Evolutionary conservation across 2,329 filamentous ascomycete genomes (phyloP).

Genomic region (Rosellinia necatrix): DNA sequence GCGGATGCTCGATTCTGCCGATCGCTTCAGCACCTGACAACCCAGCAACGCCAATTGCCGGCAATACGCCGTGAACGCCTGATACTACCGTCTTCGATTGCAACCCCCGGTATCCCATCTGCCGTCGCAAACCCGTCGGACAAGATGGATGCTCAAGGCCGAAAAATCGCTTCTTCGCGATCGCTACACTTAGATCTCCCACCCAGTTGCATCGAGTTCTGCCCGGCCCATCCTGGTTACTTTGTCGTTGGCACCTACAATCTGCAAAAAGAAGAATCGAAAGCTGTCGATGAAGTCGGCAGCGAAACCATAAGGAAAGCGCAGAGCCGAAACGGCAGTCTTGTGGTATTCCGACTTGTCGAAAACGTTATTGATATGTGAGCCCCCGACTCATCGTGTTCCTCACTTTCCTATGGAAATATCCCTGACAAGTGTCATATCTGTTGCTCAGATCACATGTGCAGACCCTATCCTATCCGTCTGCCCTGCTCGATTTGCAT

Average conservation of each 20-base stretch:
- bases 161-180: conserved; percentile 47
- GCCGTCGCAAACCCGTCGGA: background rate
- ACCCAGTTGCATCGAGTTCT: conserved; percentile 80
- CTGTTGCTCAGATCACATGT: conserved; percentile 52
- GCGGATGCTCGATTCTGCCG: no score
- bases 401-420: background rate
- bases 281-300: conserved; percentile 30
- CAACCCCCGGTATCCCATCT: no score
- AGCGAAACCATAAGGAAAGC: conserved; percentile 37
- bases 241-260: conserved; percentile 87
- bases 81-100: no score
- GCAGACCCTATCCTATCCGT: conserved; percentile 66
- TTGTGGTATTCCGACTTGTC: conserved; percentile 67
- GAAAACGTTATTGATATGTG: conserved; percentile 56
- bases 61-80: background rate
- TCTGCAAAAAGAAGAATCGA: conserved; percentile 57
- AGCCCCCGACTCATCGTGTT: conserved; percentile 38
- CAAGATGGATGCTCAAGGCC: conserved; percentile 17
- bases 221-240: conserved; percentile 62
- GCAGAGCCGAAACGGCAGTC: conserved; percentile 73
- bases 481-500: conserved; percentile 82
- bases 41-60: background rate
- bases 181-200: conserved; percentile 66
- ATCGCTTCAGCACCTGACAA: no score
- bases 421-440: conserved; percentile 28